A percentile compares a stretch with the other conserved stretches of the same genome.
Conservation (phyloP, 2,329 filamentous ascomycete genomes). For the Colletotrichum orchidophilum region DNA sequence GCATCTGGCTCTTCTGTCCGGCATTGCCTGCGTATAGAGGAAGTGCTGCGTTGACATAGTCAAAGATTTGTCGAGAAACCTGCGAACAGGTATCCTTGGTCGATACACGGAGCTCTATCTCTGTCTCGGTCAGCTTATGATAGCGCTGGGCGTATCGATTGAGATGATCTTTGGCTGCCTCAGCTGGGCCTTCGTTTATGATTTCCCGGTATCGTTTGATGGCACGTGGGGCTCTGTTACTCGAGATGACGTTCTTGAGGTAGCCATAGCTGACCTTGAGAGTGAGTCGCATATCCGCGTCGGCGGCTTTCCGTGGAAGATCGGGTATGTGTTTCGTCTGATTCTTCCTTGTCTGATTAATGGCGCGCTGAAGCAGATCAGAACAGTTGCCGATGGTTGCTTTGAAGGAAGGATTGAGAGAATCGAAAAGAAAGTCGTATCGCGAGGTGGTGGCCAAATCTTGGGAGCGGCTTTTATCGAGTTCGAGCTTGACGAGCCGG, state of each 20-base stretch:
- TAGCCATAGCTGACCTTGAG: conserved; percentile 52
- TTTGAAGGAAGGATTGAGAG: conserved; percentile 41
- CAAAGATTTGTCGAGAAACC: conserved; percentile 44
- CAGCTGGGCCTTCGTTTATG: background rate
- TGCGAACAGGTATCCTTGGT: conserved; percentile 29
- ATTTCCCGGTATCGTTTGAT: background rate
- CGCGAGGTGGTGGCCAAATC: conserved; percentile 7
- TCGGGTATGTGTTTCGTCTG: conserved; percentile 49
- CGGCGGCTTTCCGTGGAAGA: conserved; percentile 49
- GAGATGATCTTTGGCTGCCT: conserved; percentile 29
- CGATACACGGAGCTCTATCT: conserved; percentile 18
- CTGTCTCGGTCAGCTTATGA: conserved; percentile 34
- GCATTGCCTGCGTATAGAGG: conserved; percentile 53
- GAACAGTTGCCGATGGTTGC: conserved; percentile 42
- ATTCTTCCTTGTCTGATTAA: conserved; percentile 50
- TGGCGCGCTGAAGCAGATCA: conserved; percentile 44
- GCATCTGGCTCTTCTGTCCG: conserved; percentile 59
- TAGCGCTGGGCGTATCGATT: conserved; percentile 35
- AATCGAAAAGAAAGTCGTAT: conserved; percentile 42
- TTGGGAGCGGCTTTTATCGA: conserved; percentile 41
- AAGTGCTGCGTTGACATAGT: conserved; percentile 45
- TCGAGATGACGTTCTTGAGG: conserved; percentile 34
- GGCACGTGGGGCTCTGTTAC: background rate
- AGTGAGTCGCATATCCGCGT: conserved; percentile 44
- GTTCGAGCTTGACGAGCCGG: conserved; percentile 66